Evolutionary conservation across 768 basidiomycete genomes (phyloP), one percentile per base, ranked within the genome.

Genomic region (Boletus sensibilis): DNA sequence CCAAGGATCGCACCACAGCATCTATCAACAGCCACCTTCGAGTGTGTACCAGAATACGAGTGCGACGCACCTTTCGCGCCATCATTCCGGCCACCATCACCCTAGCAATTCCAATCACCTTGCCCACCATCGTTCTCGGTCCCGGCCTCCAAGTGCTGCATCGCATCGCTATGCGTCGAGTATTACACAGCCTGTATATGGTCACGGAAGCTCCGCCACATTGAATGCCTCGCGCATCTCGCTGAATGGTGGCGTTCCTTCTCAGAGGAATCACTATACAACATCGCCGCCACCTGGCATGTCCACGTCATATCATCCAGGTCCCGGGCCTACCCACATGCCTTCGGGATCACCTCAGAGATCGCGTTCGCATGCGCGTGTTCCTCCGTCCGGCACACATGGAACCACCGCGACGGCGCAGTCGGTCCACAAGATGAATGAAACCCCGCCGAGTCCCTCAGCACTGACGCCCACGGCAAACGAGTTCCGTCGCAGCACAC

Each of bases 81-180:
- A 50, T 29, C 52, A 46, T 10, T 57, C 66, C 2, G n/a, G 40
- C n/a, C 39, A 51, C 41, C 56, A 51, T 12, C 46, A 56, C 8
- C 58, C 65, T 4, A 58, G 29, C 49, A 53, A 58, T 0, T 25
- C 71, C 2, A 61, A 66, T 6, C 67, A 68, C 40, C n/a, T 29
- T 8, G 42, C 41, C 5, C 67, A 57, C 37, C 61, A 45, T 47
- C 71, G 64, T 23, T 63, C 72, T 20, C 70, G 58, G 5, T 59
- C 68, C 13, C 54, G 72, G 35, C 70, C 64, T 10, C 70, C 70
- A 7, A 73, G 62, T 31, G 62, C 71, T 29, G 61, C 72, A 12
- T 72, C 72, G 10, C 71, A 73, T 47, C 59, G 66, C 20, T 67
- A 72, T 52, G 63, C 65, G 13, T 65, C 72, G 41, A 70, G 29